A percentile compares a stretch with the other conserved stretches of the same genome.
These are phyloP conservation scores for Cytospora leucostoma DNA, from an alignment of 2,329 filamentous ascomycete genomes.

Conservation along the genomic window DNA sequence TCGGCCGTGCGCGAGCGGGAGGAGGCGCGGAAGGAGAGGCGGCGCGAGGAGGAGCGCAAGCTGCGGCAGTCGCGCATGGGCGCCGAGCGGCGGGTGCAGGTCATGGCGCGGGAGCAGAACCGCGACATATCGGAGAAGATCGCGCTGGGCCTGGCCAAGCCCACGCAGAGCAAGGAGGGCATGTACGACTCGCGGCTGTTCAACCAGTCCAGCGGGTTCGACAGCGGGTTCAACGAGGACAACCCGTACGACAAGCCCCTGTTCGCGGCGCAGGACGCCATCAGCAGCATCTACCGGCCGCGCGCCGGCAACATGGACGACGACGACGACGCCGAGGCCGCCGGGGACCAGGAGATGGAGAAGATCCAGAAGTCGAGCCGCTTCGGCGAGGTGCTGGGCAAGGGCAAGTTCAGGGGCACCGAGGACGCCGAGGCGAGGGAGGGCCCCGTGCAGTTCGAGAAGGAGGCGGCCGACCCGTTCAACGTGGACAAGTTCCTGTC, in stretches of 20 bases:
- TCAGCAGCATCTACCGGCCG: conserved; percentile 90
- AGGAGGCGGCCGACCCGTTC: conserved; percentile 82
- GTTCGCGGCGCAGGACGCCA: conserved; percentile 92
- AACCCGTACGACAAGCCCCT: conserved; percentile 96
- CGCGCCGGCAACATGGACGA: conserved; percentile 73
- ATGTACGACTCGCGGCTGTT: conserved; percentile 98
- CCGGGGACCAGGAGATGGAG: conserved; percentile 79
- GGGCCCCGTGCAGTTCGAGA: conserved; percentile 95
- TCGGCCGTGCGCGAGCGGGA: conserved; percentile 75
- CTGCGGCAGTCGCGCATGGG: conserved; percentile 95
- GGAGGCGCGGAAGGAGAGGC: conserved; percentile 73
- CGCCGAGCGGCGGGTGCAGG: conserved; percentile 84
- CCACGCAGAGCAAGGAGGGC: conserved; percentile 84
- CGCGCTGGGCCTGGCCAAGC: conserved; percentile 89
- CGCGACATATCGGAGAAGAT: conserved; percentile 98
- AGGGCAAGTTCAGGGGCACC: conserved; percentile 87
- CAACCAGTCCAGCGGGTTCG: conserved; percentile 90
- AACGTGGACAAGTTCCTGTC: conserved; percentile 92
- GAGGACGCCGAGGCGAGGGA: conserved; percentile 82
- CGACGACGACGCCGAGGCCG: conserved; percentile 70
- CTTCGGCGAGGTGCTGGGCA: conserved; percentile 83
- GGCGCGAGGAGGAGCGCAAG: conserved; percentile 83
- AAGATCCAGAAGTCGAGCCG: conserved; percentile 83
- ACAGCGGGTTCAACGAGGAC: conserved; percentile 93
- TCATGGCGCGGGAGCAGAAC: conserved; percentile 92